Conservation (phyloP, 2,329 filamentous ascomycete species). For the Xylariaceae sp. region DNA sequence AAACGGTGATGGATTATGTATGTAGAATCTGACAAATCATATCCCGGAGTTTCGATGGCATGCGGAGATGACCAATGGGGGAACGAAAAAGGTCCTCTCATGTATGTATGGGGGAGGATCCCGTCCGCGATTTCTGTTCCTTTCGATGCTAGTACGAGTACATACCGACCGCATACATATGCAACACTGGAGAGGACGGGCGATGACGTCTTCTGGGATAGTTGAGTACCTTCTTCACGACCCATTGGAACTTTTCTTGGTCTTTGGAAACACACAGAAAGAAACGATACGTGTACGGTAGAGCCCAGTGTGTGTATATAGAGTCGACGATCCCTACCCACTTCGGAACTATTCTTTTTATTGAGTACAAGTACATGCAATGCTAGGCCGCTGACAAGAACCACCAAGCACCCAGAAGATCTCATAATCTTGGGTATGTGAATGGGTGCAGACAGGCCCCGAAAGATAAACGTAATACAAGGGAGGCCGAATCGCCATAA, state of each 20-base stretch:
- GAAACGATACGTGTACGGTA: too few species aligned
- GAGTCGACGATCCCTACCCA: background rate
- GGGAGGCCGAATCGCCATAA: slow-evolving; percentile 7
- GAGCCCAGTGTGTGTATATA: slow-evolving; percentile 8
- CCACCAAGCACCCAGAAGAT: background rate
- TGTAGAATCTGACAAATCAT: slow-evolving; percentile 24
- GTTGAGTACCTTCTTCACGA: too few species aligned
- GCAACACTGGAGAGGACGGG: too few species aligned
- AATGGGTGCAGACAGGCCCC: background rate
- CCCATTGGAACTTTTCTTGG: too few species aligned
- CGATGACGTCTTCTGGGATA: too few species aligned
- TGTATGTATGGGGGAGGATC: background rate
- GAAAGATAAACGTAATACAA: slow-evolving; percentile 15
- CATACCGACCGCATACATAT: too few species aligned
- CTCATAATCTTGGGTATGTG: background rate
- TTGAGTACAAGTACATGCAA: slow-evolving; percentile 14
- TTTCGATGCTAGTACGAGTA: background rate
- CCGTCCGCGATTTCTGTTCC: too few species aligned
- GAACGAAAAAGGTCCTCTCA: background rate
- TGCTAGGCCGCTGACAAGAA: slow-evolving; percentile 16
- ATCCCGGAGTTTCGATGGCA: slow-evolving; percentile 14
- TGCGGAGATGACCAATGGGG: slow-evolving; percentile 6
- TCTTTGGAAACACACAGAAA: too few species aligned
- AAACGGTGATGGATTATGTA: slow-evolving; percentile 5
- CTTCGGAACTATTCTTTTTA: slow-evolving; percentile 12